Evolutionary conservation across 768 basidiomycete species (phyloP).

Genomic region (Podaxis sp.): DNA sequence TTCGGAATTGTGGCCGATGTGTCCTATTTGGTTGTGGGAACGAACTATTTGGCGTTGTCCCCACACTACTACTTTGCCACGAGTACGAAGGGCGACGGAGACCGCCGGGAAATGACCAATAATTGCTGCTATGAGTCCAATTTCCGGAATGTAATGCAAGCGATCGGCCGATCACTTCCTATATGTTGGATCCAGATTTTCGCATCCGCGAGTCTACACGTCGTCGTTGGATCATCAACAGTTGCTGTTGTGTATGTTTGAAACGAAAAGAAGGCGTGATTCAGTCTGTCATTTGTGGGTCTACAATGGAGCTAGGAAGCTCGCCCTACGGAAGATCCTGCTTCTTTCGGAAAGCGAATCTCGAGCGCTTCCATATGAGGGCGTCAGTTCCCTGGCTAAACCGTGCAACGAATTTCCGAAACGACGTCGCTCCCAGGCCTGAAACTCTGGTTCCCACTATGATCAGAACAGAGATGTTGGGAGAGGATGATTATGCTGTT

Average conservation of each 20-base stretch:
- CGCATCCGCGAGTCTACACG: not conserved
- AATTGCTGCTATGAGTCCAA: not conserved
- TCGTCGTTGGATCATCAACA: constrained; percentile 3
- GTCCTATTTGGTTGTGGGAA: not conserved
- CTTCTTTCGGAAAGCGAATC: constrained; percentile 10
- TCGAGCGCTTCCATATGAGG: constrained; percentile 1
- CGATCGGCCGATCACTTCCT: constrained; percentile 16
- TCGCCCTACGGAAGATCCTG: constrained; percentile 4
- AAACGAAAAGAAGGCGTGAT: not conserved
- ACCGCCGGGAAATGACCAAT: not conserved
- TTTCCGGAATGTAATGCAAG: not conserved
- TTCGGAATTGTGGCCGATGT: not conserved
- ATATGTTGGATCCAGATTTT: not conserved
- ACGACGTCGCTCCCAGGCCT: not conserved
- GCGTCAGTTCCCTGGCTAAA: not conserved
- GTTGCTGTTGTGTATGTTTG: constrained; percentile 1
- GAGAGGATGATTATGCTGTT: not conserved
- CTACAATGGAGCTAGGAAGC: constrained; percentile 1
- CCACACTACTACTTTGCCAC: not conserved
- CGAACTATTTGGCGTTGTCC: not conserved
- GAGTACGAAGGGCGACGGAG: not conserved
- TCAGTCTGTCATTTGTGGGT: not conserved
- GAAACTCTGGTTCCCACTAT: not conserved
- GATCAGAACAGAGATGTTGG: not conserved
- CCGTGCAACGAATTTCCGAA: not conserved